phyloP scores from a whole-genome alignment of 768 basidiomycete species.

The Pulveroboletus sp. region DNA sequence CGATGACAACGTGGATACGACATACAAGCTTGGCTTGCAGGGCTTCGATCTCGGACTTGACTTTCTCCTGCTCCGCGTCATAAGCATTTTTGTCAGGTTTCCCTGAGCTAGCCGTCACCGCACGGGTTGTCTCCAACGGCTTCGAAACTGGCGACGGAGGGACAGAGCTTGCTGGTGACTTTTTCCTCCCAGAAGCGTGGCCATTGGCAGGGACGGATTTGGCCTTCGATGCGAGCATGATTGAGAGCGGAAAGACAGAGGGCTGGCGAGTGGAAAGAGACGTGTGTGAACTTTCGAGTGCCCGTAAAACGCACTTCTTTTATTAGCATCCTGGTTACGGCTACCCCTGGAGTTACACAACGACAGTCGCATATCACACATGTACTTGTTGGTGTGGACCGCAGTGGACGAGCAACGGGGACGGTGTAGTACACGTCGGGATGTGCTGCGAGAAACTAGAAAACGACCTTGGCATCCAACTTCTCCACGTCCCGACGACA shows the following conservation, averaged over 20 bases:
- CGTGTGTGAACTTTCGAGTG: constrained; percentile 21
- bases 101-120: constrained; percentile 33
- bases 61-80: constrained; percentile 77
- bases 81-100: constrained; percentile 84
- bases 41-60: constrained; percentile 80
- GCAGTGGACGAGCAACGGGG: too few relatives aligned
- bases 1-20: constrained; percentile 14
- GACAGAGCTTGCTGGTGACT: constrained; percentile 25
- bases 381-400: not conserved
- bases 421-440: too few relatives aligned
- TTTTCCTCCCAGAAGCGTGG: constrained; percentile 3
- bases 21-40: constrained; percentile 78
- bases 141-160: constrained; percentile 26
- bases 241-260: constrained; percentile 8
- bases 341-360: not conserved
- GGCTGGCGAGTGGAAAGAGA: constrained; percentile 26
- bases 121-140: constrained; percentile 15
- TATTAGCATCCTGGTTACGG: not conserved
- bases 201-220: constrained; percentile 49
- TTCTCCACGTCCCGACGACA: constrained; percentile 81
- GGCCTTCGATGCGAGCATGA: constrained; percentile 45
- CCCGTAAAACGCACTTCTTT: not conserved
- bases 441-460: constrained; percentile 34
- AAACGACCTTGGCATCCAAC: constrained; percentile 65
- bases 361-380: too few relatives aligned